These are phyloP conservation scores for Fraxinus excelsior DNA, from an alignment of 257 asterid genomes.

Conservation along the genomic window DNA sequence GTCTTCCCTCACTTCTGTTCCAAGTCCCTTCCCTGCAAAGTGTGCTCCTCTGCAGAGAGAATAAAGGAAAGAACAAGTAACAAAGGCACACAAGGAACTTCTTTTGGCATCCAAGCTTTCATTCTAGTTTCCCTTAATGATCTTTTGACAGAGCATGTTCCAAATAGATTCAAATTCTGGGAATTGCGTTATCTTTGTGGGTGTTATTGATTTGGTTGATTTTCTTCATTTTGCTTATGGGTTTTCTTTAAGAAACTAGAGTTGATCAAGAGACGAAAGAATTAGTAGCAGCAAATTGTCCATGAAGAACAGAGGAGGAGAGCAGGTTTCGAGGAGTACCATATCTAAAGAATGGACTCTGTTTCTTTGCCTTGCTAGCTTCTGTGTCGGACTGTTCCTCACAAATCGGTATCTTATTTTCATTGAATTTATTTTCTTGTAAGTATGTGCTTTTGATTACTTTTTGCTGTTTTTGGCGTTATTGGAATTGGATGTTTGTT, in stretches of 20 bases:
- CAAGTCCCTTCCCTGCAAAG: constrained; percentile 96
- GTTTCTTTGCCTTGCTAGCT: constrained; percentile 73
- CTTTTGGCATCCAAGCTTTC: constrained; percentile 15
- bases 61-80: constrained; percentile 46
- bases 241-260: constrained; percentile 27
- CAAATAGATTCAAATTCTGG: constrained; percentile 25
- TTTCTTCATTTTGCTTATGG: constrained; percentile 28
- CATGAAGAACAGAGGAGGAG: constrained; percentile 67
- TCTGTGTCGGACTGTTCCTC: constrained; percentile 74
- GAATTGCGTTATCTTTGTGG: constrained; percentile 9
- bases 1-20: constrained; percentile 71
- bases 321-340: constrained; percentile 55
- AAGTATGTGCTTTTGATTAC: background rate
- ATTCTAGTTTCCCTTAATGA: constrained; percentile 1
- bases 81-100: constrained; percentile 34
- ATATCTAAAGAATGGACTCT: constrained; percentile 66
- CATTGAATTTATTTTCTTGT: background rate
- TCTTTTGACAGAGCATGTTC: constrained; percentile 26
- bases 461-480: background rate
- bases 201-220: constrained; percentile 16
- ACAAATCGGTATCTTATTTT: constrained; percentile 61
- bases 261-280: background rate
- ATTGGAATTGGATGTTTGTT: background rate
- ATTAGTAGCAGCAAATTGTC: constrained; percentile 32
- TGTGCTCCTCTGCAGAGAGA: constrained; percentile 36